phyloP scores from a whole-genome alignment of 768 basidiomycete genomes.

The Xerocomellus intermedius region DNA sequence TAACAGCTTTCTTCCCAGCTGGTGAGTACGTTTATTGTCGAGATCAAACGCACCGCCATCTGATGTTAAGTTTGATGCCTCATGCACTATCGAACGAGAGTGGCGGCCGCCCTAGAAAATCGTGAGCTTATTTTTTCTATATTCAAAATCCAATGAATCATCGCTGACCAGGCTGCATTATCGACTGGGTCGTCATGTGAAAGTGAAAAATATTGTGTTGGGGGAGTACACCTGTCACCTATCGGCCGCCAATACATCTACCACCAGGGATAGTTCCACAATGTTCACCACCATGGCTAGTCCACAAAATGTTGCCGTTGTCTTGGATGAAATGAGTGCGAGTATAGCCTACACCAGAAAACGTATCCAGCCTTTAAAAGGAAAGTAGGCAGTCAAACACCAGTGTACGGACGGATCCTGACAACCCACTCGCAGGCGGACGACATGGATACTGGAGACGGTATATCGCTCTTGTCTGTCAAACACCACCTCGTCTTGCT shows the following conservation, averaged over 20 bases:
- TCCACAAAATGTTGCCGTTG: constrained; percentile 19
- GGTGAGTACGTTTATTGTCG: too few relatives aligned
- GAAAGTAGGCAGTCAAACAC: constrained; percentile 44
- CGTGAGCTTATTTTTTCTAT: constrained; percentile 47
- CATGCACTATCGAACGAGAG: constrained; percentile 45
- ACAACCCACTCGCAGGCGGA: constrained; percentile 27
- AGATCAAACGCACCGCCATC: constrained; percentile 66
- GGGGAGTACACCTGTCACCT: background rate
- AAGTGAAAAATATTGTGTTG: background rate
- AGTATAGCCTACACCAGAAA: constrained; percentile 63
- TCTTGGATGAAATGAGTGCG: constrained; percentile 55
- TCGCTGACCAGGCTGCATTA: constrained; percentile 7
- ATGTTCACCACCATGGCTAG: constrained; percentile 14
- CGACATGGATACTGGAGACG: constrained; percentile 59
- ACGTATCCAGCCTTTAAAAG: constrained; percentile 49
- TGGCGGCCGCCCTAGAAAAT: constrained; percentile 70
- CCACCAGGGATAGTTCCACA: too few relatives aligned
- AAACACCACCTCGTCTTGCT: constrained; percentile 84
- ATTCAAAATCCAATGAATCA: background rate
- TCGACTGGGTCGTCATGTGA: background rate
- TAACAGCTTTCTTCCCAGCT: background rate
- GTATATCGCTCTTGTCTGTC: constrained; percentile 87
- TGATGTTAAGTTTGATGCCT: constrained; percentile 49
- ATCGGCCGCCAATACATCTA: background rate
- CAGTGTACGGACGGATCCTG: constrained; percentile 10